Base-by-base conservation (phyloP, 345 rosid genomes). In the Camelina sativa region DNA sequence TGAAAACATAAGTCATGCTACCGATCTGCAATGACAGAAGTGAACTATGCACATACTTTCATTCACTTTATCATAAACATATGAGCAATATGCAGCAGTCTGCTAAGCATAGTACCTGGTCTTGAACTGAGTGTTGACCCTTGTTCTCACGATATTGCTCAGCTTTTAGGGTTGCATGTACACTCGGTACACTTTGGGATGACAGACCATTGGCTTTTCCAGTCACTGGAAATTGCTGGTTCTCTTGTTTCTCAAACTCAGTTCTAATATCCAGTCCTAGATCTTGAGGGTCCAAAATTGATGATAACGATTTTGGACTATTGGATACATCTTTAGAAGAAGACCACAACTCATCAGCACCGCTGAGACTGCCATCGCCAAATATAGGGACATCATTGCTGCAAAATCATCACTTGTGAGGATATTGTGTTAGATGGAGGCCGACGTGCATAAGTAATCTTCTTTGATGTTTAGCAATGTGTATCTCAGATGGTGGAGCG, bases 391-490 rank as follows among this genome's bases (percentile, higher is more conserved):
- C 92, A 81, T 89, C 99, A 78, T 87, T 88, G 83, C 99, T 90
- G 98, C 92, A 90, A 89, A 88, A 92, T 74, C 91, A 90, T 65
- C 87, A 84, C 91, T 95, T 90, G 97, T 87, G 89, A 86, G 97
- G 84, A 87, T 86, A 85, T 69, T 84, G 73, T 83, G 93, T 88
- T 87, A 87, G 96, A 86, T 75, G 70, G 76, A 79, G 73, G 75
- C 65, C 67, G 78, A 54, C 56, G 43, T 48, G 54, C 43, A 20
- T 30, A 50, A 50, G 37, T 53, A 62, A 41, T 60, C n/a, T 15
- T 25, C n/a, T 68, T 61, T 41, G 63, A 51, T 32, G 46, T 32
- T 15, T 10, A 30, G 37, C 7, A 37, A 37, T 9, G 11, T 64
- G 54, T 52, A 41, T 8, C 54, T 54, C 54, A 63, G 17, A 22